Percentiles rank a stretch among this genome's conserved stretches.
These are phyloP conservation scores for Akanthomyces muscarius DNA, from an alignment of 2,329 filamentous ascomycete genomes.

Conservation along the genomic window DNA sequence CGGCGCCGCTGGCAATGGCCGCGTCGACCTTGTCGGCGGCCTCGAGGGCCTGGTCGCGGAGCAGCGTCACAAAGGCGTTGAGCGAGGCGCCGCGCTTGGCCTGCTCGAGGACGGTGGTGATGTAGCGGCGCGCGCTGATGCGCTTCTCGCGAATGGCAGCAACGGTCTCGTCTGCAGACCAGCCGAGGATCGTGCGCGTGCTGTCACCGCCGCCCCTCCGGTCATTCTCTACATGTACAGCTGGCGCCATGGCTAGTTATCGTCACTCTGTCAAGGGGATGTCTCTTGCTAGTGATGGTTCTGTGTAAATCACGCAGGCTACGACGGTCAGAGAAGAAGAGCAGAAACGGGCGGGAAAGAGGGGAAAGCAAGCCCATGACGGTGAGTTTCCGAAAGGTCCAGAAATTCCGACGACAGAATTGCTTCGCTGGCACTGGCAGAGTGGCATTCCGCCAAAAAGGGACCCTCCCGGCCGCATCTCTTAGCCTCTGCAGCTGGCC, in stretches of 20 bases:
- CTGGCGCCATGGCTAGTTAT: neutral
- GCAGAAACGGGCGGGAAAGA: neutral
- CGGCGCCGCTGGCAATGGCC: slow-evolving; percentile 14
- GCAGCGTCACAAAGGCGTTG: slow-evolving; percentile 13
- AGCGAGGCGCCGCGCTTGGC: slow-evolving; percentile 2
- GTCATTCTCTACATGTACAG: neutral
- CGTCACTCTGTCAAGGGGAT: neutral
- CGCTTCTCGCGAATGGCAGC: slow-evolving; percentile 13
- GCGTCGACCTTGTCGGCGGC: slow-evolving; percentile 15
- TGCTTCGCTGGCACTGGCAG: slow-evolving; percentile 2
- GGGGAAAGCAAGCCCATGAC: neutral
- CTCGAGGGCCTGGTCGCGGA: slow-evolving; percentile 7
- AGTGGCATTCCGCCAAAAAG: neutral
- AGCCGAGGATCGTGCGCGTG: slow-evolving; percentile 1
- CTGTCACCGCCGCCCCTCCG: neutral
- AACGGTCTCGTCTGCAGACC: slow-evolving; percentile 15
- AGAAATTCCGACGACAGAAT: neutral
- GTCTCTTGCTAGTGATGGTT: neutral
- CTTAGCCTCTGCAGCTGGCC: slow-evolving; percentile 1
- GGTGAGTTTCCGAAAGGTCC: slow-evolving; percentile 1
- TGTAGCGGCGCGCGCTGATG: slow-evolving; percentile 11
- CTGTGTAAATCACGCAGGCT: neutral
- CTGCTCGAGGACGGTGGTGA: slow-evolving; percentile 10
- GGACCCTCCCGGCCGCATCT: slow-evolving; percentile 8
- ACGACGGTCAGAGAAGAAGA: neutral